These are phyloP conservation scores for Asterochloris sp. DNA, from an alignment of 139 green algal species.

Conservation along the genomic window DNA sequence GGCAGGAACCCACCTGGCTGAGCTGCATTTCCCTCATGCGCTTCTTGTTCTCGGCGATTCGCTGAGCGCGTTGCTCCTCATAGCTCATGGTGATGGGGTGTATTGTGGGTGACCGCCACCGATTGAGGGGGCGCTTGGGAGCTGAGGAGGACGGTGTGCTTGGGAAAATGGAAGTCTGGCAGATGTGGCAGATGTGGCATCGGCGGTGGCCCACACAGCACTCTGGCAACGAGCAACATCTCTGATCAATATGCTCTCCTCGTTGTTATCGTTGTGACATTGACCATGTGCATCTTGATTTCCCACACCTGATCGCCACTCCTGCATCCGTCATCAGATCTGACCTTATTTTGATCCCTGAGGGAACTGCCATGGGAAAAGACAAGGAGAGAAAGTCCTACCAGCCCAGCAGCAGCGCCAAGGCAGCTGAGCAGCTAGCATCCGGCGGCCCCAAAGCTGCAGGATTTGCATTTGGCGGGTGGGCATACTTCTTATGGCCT, in stretches of 20 bases:
- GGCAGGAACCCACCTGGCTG: conserved; percentile 7
- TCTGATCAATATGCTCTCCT: no score
- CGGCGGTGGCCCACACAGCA: no score
- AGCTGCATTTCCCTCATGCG: conserved; percentile 22
- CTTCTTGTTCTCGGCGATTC: conserved; percentile 25
- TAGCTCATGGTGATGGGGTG: neutral
- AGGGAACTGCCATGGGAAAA: neutral
- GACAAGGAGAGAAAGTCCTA: conserved; percentile 7
- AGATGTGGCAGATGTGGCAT: no score
- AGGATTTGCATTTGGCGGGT: conserved; percentile 13
- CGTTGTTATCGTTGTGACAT: neutral
- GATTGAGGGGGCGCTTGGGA: no score
- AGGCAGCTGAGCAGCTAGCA: conserved; percentile 3
- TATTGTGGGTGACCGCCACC: no score
- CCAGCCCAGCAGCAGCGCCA: conserved; percentile 11
- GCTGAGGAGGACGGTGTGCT: no score
- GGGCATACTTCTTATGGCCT: neutral
- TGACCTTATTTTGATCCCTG: neutral
- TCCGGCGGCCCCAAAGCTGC: neutral
- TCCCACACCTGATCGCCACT: neutral
- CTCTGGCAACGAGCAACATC: no score
- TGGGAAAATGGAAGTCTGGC: no score
- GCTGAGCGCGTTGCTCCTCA: conserved; percentile 16
- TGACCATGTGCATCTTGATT: neutral
- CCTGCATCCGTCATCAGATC: neutral